These are phyloP conservation scores for Dactylellina drechsleri DNA, from an alignment of 2,329 filamentous ascomycete species.

Conservation along the genomic window DNA sequence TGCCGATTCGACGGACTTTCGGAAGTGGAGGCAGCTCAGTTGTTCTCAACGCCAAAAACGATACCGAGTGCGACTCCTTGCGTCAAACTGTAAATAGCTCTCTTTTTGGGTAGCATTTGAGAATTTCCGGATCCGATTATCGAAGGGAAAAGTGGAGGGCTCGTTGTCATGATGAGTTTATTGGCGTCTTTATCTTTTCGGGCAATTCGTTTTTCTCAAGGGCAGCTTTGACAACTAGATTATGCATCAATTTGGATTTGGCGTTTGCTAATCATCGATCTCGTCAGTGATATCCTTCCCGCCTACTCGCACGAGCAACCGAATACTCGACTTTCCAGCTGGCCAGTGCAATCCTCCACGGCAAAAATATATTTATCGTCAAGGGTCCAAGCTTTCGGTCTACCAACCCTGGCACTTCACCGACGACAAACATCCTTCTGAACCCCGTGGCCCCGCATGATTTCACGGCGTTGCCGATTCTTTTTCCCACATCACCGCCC, in stretches of 20 bases:
- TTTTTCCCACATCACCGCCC: slow-evolving; percentile 5
- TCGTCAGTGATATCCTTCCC: slow-evolving; percentile 29
- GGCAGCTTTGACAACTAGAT: slow-evolving; percentile 26
- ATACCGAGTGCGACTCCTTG: slow-evolving; percentile 34
- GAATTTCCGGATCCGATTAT: not conserved
- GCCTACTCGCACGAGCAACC: not conserved
- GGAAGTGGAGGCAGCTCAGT: slow-evolving; percentile 26
- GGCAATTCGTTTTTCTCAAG: not conserved
- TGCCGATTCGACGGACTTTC: slow-evolving; percentile 40
- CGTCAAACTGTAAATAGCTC: slow-evolving; percentile 18
- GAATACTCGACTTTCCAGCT: not conserved
- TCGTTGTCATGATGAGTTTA: too few relatives aligned
- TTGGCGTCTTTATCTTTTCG: slow-evolving; percentile 2
- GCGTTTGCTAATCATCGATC: not conserved
- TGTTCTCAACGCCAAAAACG: slow-evolving; percentile 6
- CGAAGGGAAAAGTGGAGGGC: not conserved
- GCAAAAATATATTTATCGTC: not conserved
- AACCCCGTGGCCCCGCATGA: slow-evolving; percentile 15
- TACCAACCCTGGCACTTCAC: not conserved
- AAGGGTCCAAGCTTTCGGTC: too few relatives aligned
- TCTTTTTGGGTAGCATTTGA: not conserved
- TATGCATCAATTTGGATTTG: not conserved
- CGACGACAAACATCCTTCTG: not conserved
- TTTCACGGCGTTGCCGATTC: slow-evolving; percentile 27
- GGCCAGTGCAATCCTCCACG: slow-evolving; percentile 3